Evolutionary conservation across 345 rosid genomes (phyloP).

Genomic region (Dipteronia dyeriana): DNA sequence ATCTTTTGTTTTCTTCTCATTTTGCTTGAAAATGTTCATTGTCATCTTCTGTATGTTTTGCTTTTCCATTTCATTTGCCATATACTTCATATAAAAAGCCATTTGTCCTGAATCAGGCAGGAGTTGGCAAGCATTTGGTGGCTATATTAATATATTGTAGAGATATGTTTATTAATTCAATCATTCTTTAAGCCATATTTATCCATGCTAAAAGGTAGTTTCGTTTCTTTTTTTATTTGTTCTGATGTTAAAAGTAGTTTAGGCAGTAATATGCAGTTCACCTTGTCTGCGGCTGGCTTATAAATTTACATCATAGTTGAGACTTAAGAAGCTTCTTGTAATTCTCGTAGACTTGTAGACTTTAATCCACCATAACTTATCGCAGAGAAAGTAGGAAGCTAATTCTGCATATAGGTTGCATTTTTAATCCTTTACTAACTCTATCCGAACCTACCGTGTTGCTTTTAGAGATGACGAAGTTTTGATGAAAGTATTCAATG

Average conservation of each 20-base stretch:
- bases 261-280: neutral
- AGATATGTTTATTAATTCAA: neutral
- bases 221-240: neutral
- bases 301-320: neutral
- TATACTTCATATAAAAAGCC: conserved; percentile 1
- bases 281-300: neutral
- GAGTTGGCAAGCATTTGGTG: conserved; percentile 25
- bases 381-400: neutral
- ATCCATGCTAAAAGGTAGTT: neutral
- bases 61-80: conserved; percentile 2
- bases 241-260: neutral
- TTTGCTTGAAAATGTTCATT: conserved; percentile 3
- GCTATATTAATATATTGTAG: conserved; percentile 10
- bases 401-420: neutral
- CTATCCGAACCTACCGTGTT: neutral
- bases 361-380: neutral
- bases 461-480: neutral
- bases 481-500: neutral
- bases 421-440: neutral
- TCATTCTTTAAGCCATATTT: neutral
- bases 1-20: conserved; percentile 7
- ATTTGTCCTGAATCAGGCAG: conserved; percentile 1
- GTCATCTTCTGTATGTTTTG: conserved; percentile 9
- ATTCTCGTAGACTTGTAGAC: neutral
- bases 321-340: neutral